Base-by-base conservation (phyloP, 2,329 filamentous ascomycete species). In the Clonostachys solani region DNA sequence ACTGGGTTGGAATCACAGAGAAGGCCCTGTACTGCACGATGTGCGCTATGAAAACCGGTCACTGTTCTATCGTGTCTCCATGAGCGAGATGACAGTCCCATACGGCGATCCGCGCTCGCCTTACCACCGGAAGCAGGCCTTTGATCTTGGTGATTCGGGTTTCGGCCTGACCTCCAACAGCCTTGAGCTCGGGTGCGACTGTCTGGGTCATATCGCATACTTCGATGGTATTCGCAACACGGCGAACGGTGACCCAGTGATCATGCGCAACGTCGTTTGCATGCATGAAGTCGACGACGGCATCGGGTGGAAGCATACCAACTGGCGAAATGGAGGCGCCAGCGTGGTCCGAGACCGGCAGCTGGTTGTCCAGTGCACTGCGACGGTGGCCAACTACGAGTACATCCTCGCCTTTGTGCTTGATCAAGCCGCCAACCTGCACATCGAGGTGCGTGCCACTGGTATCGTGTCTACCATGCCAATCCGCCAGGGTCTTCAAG, bases 91-190 rank as follows among this genome's bases (percentile, higher is more conserved):
- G 86, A 52, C 46, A 1, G 51, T 55, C 5, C 53, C 53, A 0
- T 89, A 88, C 52, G 82, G 71, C 4, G 84, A 87, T 54, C 80
- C 80, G 2, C 76, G 84, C 3, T 67, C 73, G 1, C 84, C 84
- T 0, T 87, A 80, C 58, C 81, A 84, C 45, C 75, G 83, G 37
- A 89, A 89, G 60, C 80, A 83, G 45, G 84, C 84, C 1, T 88
- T 89, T 54, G 84, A 89, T 54, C 79, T 89, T 50, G 86, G 86
- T 6, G 83, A 88, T 49, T 81, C 77, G 12, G 85, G 85, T 6
- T 80, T 81, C 29, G 85, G 86, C 2, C 75, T 80, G 43, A 80
- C 75, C 44, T 80, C 83, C 13, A 89, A 89, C 61, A 86, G 86
- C 51, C 72, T 89, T 4, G 69, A 74, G 15, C 71, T 88, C 0